Evolutionary conservation across 306 rosid genomes (phyloP).

Genomic region (Lathyrus sativus): DNA sequence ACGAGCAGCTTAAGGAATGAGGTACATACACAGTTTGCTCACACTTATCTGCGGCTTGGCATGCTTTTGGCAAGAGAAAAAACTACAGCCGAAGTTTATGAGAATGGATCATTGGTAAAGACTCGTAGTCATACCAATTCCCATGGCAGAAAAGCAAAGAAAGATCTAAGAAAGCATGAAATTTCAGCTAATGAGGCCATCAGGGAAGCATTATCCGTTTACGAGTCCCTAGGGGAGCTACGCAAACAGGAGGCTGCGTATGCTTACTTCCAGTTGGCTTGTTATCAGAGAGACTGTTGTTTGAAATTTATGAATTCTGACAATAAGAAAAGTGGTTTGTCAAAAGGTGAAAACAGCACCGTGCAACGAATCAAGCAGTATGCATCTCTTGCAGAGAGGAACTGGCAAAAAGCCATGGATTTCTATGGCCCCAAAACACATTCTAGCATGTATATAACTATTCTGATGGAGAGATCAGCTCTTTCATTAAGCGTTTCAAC

Average conservation of each 20-base stretch:
- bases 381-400: conserved; percentile 87
- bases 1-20: conserved; percentile 65
- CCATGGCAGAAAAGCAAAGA: conserved; percentile 50
- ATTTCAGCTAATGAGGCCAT: conserved; percentile 95
- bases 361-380: conserved; percentile 86
- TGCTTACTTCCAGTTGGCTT: conserved; percentile 88
- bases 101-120: conserved; percentile 57
- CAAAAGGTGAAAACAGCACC: conserved; percentile 58
- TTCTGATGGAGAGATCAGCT: conserved; percentile 79
- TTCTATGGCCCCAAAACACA: conserved; percentile 83
- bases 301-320: conserved; percentile 72
- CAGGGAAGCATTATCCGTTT: conserved; percentile 79
- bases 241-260: conserved; percentile 94
- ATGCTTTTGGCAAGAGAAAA: conserved; percentile 94
- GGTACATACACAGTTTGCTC: conserved; percentile 84
- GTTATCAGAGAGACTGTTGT: conserved; percentile 87
- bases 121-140: conserved; percentile 39
- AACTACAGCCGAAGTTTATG: conserved; percentile 70
- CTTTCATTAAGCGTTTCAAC: conserved; percentile 63
- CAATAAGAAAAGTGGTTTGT: conserved; percentile 51
- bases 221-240: conserved; percentile 82
- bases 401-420: conserved; percentile 85
- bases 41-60: conserved; percentile 91
- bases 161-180: conserved; percentile 69
- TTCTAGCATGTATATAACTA: conserved; percentile 71